Base-by-base conservation (phyloP, 148 eudicot genomes). In the Talinum fruticosum region DNA sequence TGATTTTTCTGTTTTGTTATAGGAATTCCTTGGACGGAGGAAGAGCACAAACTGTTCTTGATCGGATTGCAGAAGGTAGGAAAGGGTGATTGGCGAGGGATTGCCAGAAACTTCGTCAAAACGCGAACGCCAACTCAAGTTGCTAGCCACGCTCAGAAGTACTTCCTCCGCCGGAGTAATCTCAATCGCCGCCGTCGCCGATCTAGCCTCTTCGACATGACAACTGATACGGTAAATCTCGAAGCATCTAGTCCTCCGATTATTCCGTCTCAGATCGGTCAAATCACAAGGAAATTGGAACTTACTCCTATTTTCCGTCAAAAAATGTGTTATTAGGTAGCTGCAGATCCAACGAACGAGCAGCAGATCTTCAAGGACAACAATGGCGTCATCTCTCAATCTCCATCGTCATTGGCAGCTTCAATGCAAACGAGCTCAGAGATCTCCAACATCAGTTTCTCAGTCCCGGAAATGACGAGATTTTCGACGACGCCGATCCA, bases 11-110 rank as follows among this genome's bases (percentile, higher is more conserved):
- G 5, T 62, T 62, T 62, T 24, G 38, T 37, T 18, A 64, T 51
- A 91, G 96, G 96, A 32, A 85, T 88, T 57, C 91, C 96, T 24
- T 91, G 96, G 96, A 91, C 96, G 6, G 93, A 91, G 75, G 93
- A 91, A 38, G 96, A 91, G 73, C 96, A 91, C 85, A 91, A 83
- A 82, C 75, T 89, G 79, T 91, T 91, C 85, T 80, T 91, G 45
- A 26, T 89, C 36, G 96, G 96, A 75, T 82, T 91, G 62, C 85
- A 88, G 72, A 91, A 85, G 65, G 90, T 91, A 34, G 96, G 96
- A 5, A 91, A 87, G 69, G 96, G 96, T 45, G 96, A 91, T 49
- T 91, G 96, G 93, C 78, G 96, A 84, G 93, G 96, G 24, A 91
- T 91, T 61, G 88, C 96, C 6, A 84, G 88, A 80, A 89, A 87